Evolutionary conservation across 352 stramenopile species (phyloP), one percentile per base, ranked within the genome.

Genomic region (Bremia lactucae): DNA sequence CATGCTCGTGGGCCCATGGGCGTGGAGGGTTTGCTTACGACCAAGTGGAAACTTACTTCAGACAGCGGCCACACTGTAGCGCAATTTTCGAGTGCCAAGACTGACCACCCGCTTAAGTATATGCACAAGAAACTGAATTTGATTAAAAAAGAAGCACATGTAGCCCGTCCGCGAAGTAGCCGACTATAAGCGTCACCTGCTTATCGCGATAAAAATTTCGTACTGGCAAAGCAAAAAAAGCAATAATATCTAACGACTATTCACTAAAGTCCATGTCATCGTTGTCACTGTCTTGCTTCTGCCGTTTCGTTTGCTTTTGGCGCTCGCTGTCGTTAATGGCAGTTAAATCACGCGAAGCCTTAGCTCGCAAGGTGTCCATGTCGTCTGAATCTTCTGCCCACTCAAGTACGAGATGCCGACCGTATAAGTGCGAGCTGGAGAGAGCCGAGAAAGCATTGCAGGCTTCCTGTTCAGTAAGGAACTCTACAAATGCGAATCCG

Each of bases 401-500:
- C 65, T 99, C 96, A 42, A 99, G 72, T 10, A 99, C 96, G 58
- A 99, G 83, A 62, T 99, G 95, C 14, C 96, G 85, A 23, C 96
- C 96, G 59, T 99, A 99, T 49, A 99, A 77, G 70, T 99, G 96
- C 15, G 96, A 98, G 48, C 78, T 88, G 6, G 78, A 81, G 15
- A 99, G 77, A 39, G 91, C 72, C 15, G 69, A 78, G 59, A 97
- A 96, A 14, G 94, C 96, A 36, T 76, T 85, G 47, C 82, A 56
- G 3, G 95, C 95, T 63, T 99, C 96, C 56, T 98, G 91, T 33
- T 88, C 72, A 1, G 94, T 97, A 18, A 97, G 49, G 52, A 98
- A 99, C 52, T 99, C 95, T 34, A 98, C 89, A 59, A 99, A 99
- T 13, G 94, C 96, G 63, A 99, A 99, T 37, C 79, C 96, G 45